phyloP scores from a whole-genome alignment of 176 grass and related monocot species.

The Oryza punctata region DNA sequence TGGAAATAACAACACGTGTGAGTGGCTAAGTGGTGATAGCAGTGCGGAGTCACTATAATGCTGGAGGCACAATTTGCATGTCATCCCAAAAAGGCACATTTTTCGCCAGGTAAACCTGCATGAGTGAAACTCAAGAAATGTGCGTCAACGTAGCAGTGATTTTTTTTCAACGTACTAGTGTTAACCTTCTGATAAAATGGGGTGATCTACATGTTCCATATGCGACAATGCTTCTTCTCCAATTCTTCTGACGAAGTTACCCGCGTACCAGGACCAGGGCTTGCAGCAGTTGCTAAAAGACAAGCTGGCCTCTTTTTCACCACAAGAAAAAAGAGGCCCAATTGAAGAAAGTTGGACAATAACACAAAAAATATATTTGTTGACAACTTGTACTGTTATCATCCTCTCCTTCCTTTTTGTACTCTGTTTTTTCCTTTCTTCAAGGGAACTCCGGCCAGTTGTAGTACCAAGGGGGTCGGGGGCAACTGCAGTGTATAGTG shows the following conservation, averaged over 20 bases:
- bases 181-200: neutral
- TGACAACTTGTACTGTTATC: neutral
- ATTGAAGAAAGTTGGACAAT: neutral
- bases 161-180: neutral
- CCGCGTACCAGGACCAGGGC: neutral
- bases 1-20: neutral
- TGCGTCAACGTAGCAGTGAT: neutral
- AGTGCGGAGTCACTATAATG: neutral
- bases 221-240: neutral
- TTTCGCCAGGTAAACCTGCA: neutral
- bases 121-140: conserved; percentile 40
- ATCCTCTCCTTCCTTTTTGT: too few species aligned
- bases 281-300: conserved; percentile 38
- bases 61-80: conserved; percentile 1
- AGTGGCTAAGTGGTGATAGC: neutral
- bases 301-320: conserved; percentile 30
- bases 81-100: conserved; percentile 13
- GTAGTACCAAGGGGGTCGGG: conserved; percentile 1
- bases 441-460: conserved; percentile 51
- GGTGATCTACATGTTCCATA: neutral
- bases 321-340: neutral
- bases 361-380: neutral
- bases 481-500: conserved; percentile 24
- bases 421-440: conserved; percentile 40
- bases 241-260: conserved; percentile 23